Conservation (phyloP, 2,329 filamentous ascomycete genomes). For the Atkinsonella hypoxylon region DNA sequence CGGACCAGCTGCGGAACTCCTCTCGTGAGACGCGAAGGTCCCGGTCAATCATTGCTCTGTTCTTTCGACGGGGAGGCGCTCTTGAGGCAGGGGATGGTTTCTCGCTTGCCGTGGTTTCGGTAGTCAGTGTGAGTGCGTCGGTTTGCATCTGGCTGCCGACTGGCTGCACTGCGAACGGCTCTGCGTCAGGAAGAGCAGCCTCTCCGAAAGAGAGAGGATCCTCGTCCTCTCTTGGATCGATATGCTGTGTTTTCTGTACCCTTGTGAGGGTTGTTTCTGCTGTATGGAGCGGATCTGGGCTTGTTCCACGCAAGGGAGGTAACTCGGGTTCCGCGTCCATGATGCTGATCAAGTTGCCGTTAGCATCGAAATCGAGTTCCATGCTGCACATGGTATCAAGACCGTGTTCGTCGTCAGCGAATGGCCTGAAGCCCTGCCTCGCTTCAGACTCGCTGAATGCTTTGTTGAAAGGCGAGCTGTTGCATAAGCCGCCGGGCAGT, state of each 20-base stretch:
- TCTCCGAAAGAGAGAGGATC: conserved; percentile 26
- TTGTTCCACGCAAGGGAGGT: conserved; percentile 21
- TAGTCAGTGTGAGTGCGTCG: conserved; percentile 10
- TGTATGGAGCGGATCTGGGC: conserved; percentile 2
- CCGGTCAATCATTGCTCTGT: conserved; percentile 19
- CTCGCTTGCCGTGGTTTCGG: conserved; percentile 13
- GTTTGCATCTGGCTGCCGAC: conserved; percentile 7
- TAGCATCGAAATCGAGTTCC: conserved; percentile 36
- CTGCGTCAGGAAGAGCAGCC: conserved; percentile 25
- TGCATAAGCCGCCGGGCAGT: conserved; percentile 23
- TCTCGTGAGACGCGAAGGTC: conserved; percentile 22
- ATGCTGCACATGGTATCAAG: conserved; percentile 26
- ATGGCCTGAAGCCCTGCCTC: conserved; percentile 18
- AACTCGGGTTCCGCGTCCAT: conserved; percentile 31
- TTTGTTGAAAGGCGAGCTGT: conserved; percentile 18
- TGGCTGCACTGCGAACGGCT: conserved; percentile 19
- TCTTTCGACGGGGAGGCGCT: conserved; percentile 16
- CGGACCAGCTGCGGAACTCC: conserved; percentile 28
- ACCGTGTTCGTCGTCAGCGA: conserved; percentile 28
- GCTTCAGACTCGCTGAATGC: conserved; percentile 9
- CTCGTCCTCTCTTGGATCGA: not conserved
- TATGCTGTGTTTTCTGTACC: not conserved
- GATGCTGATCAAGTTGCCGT: conserved; percentile 35
- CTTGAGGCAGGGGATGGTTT: conserved; percentile 11
- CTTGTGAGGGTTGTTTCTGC: not conserved